These are phyloP conservation scores for Entonaema liquescens DNA, from an alignment of 495 filamentous ascomycete species.

Conservation along the genomic window DNA sequence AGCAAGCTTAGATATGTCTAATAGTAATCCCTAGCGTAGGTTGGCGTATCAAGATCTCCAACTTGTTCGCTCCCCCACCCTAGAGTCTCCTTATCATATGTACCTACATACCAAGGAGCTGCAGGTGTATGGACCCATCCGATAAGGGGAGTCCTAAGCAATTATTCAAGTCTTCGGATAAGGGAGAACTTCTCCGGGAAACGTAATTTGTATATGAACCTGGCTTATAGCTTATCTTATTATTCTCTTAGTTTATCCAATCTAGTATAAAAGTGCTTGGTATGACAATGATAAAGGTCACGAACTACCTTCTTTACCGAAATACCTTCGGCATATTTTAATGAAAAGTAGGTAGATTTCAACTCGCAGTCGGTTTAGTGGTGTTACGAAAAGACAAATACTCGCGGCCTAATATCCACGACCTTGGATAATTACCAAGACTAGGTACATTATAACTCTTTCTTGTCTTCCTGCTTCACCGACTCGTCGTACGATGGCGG, in stretches of 20 bases:
- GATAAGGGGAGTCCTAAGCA: conserved; percentile 26
- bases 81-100: conserved; percentile 27
- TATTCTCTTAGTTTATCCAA: conserved; percentile 6
- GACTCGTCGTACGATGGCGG: conserved; percentile 47
- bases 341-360: conserved; percentile 12
- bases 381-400: neutral
- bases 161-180: neutral
- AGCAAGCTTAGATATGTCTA: neutral
- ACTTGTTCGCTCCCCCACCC: conserved; percentile 22
- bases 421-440: neutral
- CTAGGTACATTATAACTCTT: conserved; percentile 17
- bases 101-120: conserved; percentile 13
- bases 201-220: conserved; percentile 11
- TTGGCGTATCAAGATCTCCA: conserved; percentile 13
- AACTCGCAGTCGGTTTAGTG: neutral
- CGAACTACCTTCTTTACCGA: conserved; percentile 8
- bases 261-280: conserved; percentile 4
- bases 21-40: conserved; percentile 17
- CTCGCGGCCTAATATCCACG: neutral
- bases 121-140: conserved; percentile 12
- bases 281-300: neutral
- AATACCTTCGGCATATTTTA: neutral
- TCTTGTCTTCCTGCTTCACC: conserved; percentile 9
- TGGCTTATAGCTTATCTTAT: conserved; percentile 12
- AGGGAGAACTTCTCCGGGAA: conserved; percentile 1